Evolutionary conservation across 2,329 filamentous ascomycete species (phyloP).

Genomic region (Monosporascus sp.): DNA sequence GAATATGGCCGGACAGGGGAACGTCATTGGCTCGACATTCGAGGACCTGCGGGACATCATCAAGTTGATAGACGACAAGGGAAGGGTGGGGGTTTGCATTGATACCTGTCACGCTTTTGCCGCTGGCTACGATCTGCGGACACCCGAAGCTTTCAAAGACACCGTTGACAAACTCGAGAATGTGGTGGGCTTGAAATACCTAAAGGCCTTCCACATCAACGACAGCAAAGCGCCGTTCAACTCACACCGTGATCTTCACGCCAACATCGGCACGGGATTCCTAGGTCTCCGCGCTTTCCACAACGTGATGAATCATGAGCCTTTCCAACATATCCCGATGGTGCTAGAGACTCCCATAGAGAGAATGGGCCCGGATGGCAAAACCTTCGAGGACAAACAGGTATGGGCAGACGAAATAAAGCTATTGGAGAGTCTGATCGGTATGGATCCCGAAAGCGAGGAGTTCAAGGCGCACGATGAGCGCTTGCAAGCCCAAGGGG

Average conservation of each 20-base stretch:
- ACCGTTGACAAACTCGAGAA: constrained; percentile 74
- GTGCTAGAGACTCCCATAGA: constrained; percentile 96
- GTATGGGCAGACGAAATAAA: constrained; percentile 96
- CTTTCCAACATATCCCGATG: constrained; percentile 77
- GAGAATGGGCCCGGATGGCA: constrained; percentile 58
- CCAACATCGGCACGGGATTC: constrained; percentile 94
- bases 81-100: constrained; percentile 84
- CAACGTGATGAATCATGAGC: constrained; percentile 76
- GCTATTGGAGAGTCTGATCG: constrained; percentile 81
- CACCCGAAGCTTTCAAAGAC: constrained; percentile 63
- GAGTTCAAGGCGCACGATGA: constrained; percentile 65
- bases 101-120: constrained; percentile 97
- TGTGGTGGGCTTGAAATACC: constrained; percentile 70
- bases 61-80: constrained; percentile 70
- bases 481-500: constrained; percentile 63
- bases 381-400: constrained; percentile 68
- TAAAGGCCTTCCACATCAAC: constrained; percentile 86
- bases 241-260: constrained; percentile 83
- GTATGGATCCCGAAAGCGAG: constrained; percentile 69
- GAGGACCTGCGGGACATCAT: constrained; percentile 86
- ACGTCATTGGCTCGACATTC: constrained; percentile 79
- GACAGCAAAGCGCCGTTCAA: constrained; percentile 87
- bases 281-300: constrained; percentile 87
- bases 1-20: constrained; percentile 90
- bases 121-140: constrained; percentile 83